Evolutionary conservation across 768 basidiomycete species (phyloP).

Genomic region (Pleurotus citrinopileatus): DNA sequence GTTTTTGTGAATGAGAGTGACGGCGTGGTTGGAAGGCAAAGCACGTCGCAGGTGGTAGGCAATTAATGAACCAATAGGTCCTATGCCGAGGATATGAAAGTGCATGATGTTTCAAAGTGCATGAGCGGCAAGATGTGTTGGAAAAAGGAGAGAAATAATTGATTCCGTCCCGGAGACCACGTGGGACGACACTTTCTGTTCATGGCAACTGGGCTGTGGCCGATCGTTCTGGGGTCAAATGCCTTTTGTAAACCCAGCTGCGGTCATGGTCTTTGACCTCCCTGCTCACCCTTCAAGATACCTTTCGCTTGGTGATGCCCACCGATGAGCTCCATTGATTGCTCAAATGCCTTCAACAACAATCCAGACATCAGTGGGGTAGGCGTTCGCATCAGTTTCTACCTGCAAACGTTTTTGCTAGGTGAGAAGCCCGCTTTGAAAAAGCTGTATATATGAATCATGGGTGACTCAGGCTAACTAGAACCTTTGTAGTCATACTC

Average conservation of each 20-base stretch:
- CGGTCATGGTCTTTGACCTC: no score
- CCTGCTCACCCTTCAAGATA: no score
- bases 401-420: constrained; percentile 24
- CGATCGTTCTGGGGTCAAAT: no score
- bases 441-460: no score
- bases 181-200: no score
- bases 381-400: constrained; percentile 34
- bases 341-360: constrained; percentile 10
- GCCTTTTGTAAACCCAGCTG: no score
- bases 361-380: constrained; percentile 35
- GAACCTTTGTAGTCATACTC: constrained; percentile 26
- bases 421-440: constrained; percentile 16
- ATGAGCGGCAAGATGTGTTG: constrained; percentile 31
- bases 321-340: no score
- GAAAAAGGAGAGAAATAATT: background rate
- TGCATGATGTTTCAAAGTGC: no score
- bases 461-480: background rate
- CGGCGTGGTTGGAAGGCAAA: constrained; percentile 45
- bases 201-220: no score
- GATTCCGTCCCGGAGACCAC: no score
- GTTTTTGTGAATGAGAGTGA: constrained; percentile 71
- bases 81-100: constrained; percentile 76
- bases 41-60: constrained; percentile 72
- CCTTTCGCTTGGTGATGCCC: no score
- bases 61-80: constrained; percentile 80